Base-by-base conservation (phyloP, 176 grass and related monocot species). In the Cymbopogon citratus region DNA sequence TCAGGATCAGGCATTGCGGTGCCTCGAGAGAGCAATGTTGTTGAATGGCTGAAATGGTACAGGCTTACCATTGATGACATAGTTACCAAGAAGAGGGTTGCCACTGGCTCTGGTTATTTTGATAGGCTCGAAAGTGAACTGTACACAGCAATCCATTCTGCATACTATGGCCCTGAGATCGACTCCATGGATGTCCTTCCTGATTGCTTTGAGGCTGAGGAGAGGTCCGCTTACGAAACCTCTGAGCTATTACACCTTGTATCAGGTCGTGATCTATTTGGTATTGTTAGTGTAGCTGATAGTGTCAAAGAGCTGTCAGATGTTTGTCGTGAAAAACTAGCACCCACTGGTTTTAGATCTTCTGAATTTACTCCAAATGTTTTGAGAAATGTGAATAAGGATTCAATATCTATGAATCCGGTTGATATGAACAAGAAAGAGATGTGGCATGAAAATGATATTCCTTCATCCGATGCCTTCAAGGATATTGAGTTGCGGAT, bases 1-100 rank as follows among this genome's bases (percentile, higher is more conserved):
- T 83, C 84, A 36, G 88, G 90, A 12, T 83, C 86, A 49, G 90
- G 90, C 54, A 81, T 94, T 76, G 27, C 71, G n/a, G 34, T 91
- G 26, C 23, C 81, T 65, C 94, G 74, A 68, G 86, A 98, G 81
- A 93, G 88, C 68, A 93, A 91, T 79, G 88, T 94, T 64, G 95
- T 98, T 25, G 92, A 98, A 65, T 95, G 95, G 95, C 82, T 98
- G 45, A 98, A 91, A 89, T 98, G 88, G 95, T 98, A 98, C 39
- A 88, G 87, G 81, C 88, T 89, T 26, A 89, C 85, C 26, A 78
- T 98, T 36, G 75, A 93, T 52, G 95, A 98, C 68, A 95, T 98
- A 15, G 75, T 98, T 67, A 89, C 77, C 9, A 86, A 94, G 73
- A 98, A 90, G 35, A 86, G 85, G 79, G 84, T 90, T 66, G 92